A percentile compares a stretch with the other conserved stretches of the same genome.
These are phyloP conservation scores for Thinopyrum obtusiflorum DNA, from an alignment of 202 grass and related monocot genomes.

Conservation along the genomic window DNA sequence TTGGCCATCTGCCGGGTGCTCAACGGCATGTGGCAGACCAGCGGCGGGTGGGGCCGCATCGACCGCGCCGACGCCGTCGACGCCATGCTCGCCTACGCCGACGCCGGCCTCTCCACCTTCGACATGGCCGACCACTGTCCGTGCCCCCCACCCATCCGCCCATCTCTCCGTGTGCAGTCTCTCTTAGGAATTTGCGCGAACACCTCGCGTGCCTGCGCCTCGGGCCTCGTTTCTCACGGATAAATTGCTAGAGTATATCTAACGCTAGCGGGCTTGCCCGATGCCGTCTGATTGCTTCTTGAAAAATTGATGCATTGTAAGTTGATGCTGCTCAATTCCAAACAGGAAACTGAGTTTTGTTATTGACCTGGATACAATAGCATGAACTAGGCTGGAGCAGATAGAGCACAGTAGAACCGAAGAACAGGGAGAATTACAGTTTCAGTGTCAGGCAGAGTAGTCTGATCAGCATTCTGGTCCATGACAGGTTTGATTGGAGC, in stretches of 20 bases:
- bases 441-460: too few species aligned
- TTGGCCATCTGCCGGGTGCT: slow-evolving; percentile 91
- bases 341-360: neutral
- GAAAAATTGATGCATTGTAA: neutral
- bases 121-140: slow-evolving; percentile 94
- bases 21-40: slow-evolving; percentile 98
- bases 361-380: too few species aligned
- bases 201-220: neutral
- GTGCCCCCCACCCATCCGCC: neutral
- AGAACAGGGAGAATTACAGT: too few species aligned
- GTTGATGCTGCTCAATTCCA: neutral
- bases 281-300: neutral
- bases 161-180: neutral
- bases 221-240: neutral
- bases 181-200: slow-evolving; percentile 7
- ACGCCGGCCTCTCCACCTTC: slow-evolving; percentile 84
- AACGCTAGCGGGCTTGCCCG: too few species aligned
- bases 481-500: neutral
- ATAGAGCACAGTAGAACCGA: too few species aligned
- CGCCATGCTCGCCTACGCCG: slow-evolving; percentile 80
- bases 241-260: neutral
- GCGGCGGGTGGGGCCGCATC: slow-evolving; percentile 87
- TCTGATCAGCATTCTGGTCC: too few species aligned
- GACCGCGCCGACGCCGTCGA: slow-evolving; percentile 82
- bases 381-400: too few species aligned